These are phyloP conservation scores for Suillus ampliporus DNA, from an alignment of 768 basidiomycete genomes.

Conservation along the genomic window DNA sequence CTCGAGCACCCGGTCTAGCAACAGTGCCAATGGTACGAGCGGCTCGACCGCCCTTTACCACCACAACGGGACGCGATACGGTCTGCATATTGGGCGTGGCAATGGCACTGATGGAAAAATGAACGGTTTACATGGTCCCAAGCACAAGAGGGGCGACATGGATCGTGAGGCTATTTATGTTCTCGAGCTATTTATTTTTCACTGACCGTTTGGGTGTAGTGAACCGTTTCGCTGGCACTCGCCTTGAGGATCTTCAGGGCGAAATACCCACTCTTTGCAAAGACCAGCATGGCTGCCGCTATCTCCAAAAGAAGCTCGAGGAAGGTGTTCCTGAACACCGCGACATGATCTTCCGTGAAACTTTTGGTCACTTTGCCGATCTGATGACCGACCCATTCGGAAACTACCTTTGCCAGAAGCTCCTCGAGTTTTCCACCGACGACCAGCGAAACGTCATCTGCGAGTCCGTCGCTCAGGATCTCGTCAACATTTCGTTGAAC, in stretches of 20 bases:
- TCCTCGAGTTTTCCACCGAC: constrained; percentile 95
- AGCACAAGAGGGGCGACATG: constrained; percentile 93
- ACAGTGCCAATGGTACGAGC: constrained; percentile 43
- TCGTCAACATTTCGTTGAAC: constrained; percentile 97
- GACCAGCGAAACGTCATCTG: constrained; percentile 97
- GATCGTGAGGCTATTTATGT: constrained; percentile 73
- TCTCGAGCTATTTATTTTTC: neutral
- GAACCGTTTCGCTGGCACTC: constrained; percentile 96
- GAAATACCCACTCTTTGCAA: constrained; percentile 96
- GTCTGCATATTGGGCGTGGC: constrained; percentile 64
- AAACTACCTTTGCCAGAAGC: constrained; percentile 98
- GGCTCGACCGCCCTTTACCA: constrained; percentile 83
- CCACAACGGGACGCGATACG: constrained; percentile 79
- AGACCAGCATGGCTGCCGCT: constrained; percentile 98
- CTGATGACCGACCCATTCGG: constrained; percentile 99
- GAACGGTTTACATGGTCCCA: constrained; percentile 89
- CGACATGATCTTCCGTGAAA: constrained; percentile 99
- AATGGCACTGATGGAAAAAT: constrained; percentile 75
- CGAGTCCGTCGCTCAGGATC: constrained; percentile 95
- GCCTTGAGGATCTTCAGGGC: constrained; percentile 93
- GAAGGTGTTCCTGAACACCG: constrained; percentile 95
- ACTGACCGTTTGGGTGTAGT: constrained; percentile 50
- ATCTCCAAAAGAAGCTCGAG: constrained; percentile 98
- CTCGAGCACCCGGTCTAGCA: constrained; percentile 44
- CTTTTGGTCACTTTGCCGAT: constrained; percentile 96